Conservation (phyloP, 2,329 filamentous ascomycete genomes). For the Xylariaceae sp. region DNA sequence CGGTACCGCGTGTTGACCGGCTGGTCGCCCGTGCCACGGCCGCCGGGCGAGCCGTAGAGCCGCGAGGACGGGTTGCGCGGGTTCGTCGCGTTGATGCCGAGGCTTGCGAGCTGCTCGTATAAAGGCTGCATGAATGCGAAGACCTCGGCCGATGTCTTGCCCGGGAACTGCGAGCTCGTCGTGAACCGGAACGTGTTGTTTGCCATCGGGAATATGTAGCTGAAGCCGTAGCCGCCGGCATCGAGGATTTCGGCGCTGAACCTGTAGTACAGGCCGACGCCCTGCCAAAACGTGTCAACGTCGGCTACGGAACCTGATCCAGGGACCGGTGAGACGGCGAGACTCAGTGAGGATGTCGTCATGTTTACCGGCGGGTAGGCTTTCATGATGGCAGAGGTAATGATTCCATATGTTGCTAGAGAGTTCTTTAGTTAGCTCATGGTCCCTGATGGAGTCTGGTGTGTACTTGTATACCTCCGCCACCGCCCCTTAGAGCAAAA, state of each 20-base stretch:
- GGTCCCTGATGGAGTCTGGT: neutral
- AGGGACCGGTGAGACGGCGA: constrained; percentile 17
- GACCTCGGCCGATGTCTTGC: constrained; percentile 24
- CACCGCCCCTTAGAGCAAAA: constrained; percentile 57
- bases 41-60: constrained; percentile 34
- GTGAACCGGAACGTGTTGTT: constrained; percentile 37
- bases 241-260: constrained; percentile 40
- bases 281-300: constrained; percentile 37
- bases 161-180: constrained; percentile 39
- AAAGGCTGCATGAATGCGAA: constrained; percentile 39
- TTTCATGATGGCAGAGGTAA: constrained; percentile 38
- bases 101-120: constrained; percentile 35
- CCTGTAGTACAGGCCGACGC: constrained; percentile 37
- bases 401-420: constrained; percentile 35
- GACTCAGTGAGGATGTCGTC: constrained; percentile 25
- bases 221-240: constrained; percentile 41
- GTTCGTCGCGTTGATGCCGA: constrained; percentile 37
- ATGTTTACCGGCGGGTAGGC: constrained; percentile 32
- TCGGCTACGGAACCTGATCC: constrained; percentile 16
- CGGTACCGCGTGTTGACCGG: constrained; percentile 38
- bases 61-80: constrained; percentile 30
- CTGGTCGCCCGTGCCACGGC: constrained; percentile 28
- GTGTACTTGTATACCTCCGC: constrained; percentile 42
- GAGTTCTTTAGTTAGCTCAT: neutral
- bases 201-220: constrained; percentile 37